Conservation (phyloP, 805 yeast species). For the Ogataea glucozyma region DNA sequence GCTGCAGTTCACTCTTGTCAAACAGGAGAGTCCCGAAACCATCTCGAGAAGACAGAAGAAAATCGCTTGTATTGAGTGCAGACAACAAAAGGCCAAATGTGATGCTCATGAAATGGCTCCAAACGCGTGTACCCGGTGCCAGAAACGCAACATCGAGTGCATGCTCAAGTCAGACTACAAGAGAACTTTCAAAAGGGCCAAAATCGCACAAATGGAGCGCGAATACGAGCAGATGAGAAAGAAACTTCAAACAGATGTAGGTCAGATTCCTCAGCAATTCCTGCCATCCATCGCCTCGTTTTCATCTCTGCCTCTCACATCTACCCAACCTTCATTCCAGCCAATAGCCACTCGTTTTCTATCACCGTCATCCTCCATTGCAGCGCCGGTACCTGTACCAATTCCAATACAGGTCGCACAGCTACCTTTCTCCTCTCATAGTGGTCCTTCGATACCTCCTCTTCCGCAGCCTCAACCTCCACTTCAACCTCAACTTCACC, state of each 20-base stretch:
- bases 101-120: constrained; percentile 81
- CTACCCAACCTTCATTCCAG: constrained; percentile 7
- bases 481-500: too few species aligned
- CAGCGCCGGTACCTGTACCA: constrained; percentile 5
- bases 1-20: not conserved
- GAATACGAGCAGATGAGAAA: constrained; percentile 68
- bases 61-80: constrained; percentile 92
- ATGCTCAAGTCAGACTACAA: constrained; percentile 78
- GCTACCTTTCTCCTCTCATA: too few species aligned
- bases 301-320: constrained; percentile 13
- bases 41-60: constrained; percentile 40
- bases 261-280: constrained; percentile 10
- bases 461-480: too few species aligned
- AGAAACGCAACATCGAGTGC: constrained; percentile 68
- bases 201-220: constrained; percentile 77
- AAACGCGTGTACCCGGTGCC: constrained; percentile 79
- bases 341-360: constrained; percentile 4
- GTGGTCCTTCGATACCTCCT: too few species aligned
- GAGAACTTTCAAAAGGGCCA: constrained; percentile 85
- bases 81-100: constrained; percentile 92
- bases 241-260: constrained; percentile 19
- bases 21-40: constrained; percentile 2
- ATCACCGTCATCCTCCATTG: constrained; percentile 18
- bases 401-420: too few species aligned
- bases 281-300: constrained; percentile 19